Evolutionary conservation across 768 basidiomycete genomes (phyloP), one percentile per base, ranked within the genome.

Genomic region (Austroboletus festivus): DNA sequence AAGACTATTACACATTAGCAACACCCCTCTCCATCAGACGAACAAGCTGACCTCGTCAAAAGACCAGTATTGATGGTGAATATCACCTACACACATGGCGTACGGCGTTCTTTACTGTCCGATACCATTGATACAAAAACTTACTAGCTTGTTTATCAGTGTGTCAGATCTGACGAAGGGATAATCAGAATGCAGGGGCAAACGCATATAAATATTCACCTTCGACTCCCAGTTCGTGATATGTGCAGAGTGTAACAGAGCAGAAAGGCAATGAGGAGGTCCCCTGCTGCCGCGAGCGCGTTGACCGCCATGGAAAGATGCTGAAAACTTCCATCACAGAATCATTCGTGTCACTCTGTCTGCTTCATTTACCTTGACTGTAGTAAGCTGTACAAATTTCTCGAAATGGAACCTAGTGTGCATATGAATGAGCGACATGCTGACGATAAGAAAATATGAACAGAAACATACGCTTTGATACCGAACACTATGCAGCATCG

Each of bases 281-380:
- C 81, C 2, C 73, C 71, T 15, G 69, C 68, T 1, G 77, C 78
- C 0, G 79, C 78, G 11, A 80, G 60, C 1, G 75, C 81, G 51
- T 83, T 81, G 54, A 83, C 74, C 1, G 80, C 68, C 46, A 81
- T 78, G 0, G 80, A 78, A 38, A 82, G 61, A 10, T 68, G 23
- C 63, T 64, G 23, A 4, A 6, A 9, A 3, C 18, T 28, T 1
- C 38, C 20, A 33, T 61, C 38, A 58, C 44, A 16, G 3, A 13
- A 11, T 9, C 15, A 3, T 31, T 35, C 21, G 10, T 3, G 10
- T 15, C 0, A 35, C 6, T 26, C 2, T 30, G 21, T 28, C n/a
- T 1, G 7, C 11, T 8, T 12, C 7, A 16, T 19, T 38, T 41
- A 63, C 80, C 74, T 82, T 81, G 35, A 83, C 66, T 43, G 60